Conservation (phyloP, 331 rosid species). For the Quercus lobata region DNA sequence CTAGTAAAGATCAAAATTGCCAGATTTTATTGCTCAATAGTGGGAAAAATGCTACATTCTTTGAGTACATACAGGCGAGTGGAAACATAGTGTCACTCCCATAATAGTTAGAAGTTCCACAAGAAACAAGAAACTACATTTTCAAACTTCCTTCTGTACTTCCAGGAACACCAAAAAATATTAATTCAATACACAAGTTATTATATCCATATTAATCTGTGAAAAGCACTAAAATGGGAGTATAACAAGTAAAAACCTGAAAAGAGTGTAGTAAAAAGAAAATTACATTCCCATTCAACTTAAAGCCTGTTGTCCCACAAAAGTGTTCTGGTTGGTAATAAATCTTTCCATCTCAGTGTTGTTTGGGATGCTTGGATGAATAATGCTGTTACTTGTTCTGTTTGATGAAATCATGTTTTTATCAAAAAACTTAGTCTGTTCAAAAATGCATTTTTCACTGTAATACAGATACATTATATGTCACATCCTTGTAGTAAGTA, state of each 20-base stretch:
- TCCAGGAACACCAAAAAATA: not conserved
- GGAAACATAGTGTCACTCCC: too few species aligned
- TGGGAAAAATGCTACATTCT: conserved; percentile 3
- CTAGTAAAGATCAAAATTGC: not conserved
- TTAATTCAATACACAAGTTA: not conserved
- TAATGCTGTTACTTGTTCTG: too few species aligned
- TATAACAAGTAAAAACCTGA: not conserved
- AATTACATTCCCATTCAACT: not conserved
- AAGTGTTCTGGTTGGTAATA: too few species aligned
- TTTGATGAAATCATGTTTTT: too few species aligned
- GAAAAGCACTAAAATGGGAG: not conserved
- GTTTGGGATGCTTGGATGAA: too few species aligned
- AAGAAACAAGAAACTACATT: not conserved
- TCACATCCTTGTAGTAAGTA: not conserved
- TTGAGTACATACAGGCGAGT: not conserved
- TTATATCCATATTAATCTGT: not conserved
- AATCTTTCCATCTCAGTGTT: too few species aligned
- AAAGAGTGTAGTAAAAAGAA: not conserved
- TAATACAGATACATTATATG: not conserved
- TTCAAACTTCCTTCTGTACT: not conserved
- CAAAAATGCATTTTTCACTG: not conserved
- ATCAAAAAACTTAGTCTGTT: not conserved
- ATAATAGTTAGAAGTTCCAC: not conserved
- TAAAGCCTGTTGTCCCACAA: not conserved
- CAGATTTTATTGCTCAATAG: not conserved